phyloP scores from a whole-genome alignment of 768 basidiomycete genomes.

The Agrocybe chaxingu region DNA sequence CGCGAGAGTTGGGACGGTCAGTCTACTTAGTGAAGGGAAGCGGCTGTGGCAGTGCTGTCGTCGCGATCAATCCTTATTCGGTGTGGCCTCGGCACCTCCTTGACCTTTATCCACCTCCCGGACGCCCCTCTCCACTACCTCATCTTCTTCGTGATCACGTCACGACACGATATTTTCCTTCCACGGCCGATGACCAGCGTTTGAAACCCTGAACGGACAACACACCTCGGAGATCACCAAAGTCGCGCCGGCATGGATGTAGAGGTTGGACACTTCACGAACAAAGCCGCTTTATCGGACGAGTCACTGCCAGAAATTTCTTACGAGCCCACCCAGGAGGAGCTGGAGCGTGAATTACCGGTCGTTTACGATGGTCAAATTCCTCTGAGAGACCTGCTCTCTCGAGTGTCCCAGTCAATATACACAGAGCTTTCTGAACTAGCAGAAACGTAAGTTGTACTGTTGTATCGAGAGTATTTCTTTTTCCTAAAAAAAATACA shows the following conservation, averaged over 20 bases:
- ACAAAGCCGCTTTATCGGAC: conserved; percentile 18
- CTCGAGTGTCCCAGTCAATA: conserved; percentile 72
- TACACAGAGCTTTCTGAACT: conserved; percentile 82
- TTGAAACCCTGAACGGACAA: not conserved
- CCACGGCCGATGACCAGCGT: not conserved
- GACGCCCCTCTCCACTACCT: too few species aligned
- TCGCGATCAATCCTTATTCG: too few species aligned
- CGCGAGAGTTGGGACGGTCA: too few species aligned
- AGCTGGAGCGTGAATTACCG: conserved; percentile 74
- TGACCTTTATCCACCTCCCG: too few species aligned
- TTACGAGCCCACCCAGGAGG: conserved; percentile 40
- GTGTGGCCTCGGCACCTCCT: too few species aligned
- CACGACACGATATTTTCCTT: too few species aligned
- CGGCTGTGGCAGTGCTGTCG: too few species aligned
- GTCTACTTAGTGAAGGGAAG: too few species aligned
- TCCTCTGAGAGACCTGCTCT: conserved; percentile 68
- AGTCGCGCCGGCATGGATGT: conserved; percentile 5
- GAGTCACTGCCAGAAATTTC: conserved; percentile 22
- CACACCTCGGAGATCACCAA: conserved; percentile 3
- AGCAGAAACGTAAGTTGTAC: conserved; percentile 72
- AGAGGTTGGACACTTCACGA: conserved; percentile 8
- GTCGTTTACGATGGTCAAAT: conserved; percentile 72
- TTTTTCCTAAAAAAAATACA: conserved; percentile 1
- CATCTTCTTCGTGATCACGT: too few species aligned
- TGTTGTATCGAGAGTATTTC: not conserved